phyloP scores from a whole-genome alignment of 805 yeast species.

The Candida sithepensis region DNA sequence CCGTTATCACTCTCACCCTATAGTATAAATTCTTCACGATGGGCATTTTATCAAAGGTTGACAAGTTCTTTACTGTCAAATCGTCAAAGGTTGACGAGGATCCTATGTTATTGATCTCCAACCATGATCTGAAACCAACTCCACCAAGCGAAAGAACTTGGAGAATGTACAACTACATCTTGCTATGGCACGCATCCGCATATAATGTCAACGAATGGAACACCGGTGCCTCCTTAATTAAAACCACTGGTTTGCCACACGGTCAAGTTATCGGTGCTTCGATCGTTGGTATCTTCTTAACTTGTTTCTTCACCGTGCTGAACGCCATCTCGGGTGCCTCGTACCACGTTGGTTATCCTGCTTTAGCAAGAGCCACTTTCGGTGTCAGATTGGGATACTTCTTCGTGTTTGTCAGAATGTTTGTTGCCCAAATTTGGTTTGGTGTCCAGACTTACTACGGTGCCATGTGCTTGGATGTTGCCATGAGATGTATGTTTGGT shows the following conservation, averaged over 20 bases:
- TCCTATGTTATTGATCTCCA: conserved; percentile 23
- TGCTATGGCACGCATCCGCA: conserved; percentile 26
- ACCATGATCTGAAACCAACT: conserved; percentile 38
- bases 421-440: conserved; percentile 37
- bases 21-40: conserved; percentile 5
- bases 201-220: conserved; percentile 30
- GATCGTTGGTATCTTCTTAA: conserved; percentile 10
- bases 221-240: conserved; percentile 26
- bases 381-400: conserved; percentile 35
- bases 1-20: not conserved
- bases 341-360: conserved; percentile 37
- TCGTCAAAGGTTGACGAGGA: conserved; percentile 23
- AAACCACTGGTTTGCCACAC: conserved; percentile 20
- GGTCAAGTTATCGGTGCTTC: conserved; percentile 17
- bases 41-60: conserved; percentile 26
- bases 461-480: conserved; percentile 33
- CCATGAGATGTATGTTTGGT: conserved; percentile 22
- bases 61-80: conserved; percentile 15
- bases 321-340: conserved; percentile 19
- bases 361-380: conserved; percentile 33
- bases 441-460: conserved; percentile 37
- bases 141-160: conserved; percentile 34
- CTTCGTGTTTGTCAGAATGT: conserved; percentile 34
- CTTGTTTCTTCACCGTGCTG: conserved; percentile 15
- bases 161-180: conserved; percentile 25